Evolutionary conservation across 2,329 filamentous ascomycete species (phyloP).

Genomic region (Trichoderma asperellum): DNA sequence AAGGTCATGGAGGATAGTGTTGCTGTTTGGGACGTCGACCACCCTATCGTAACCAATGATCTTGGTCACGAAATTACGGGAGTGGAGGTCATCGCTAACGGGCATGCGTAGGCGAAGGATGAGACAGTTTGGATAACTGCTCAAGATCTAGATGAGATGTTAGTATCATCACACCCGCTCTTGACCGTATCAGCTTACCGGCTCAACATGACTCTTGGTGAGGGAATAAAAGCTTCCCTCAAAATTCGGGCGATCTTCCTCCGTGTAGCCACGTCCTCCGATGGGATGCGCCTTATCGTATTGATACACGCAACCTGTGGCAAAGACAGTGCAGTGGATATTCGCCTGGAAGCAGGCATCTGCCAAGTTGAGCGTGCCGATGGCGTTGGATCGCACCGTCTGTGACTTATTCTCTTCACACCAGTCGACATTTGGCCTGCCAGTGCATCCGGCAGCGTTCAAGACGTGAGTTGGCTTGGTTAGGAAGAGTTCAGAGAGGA

Average conservation of each 20-base stretch:
- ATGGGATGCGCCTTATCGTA: constrained; percentile 65
- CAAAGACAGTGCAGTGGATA: constrained; percentile 68
- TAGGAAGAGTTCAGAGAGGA: constrained; percentile 59
- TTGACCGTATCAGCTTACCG: constrained; percentile 27
- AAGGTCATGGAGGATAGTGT: constrained; percentile 67
- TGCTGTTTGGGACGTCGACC: constrained; percentile 70
- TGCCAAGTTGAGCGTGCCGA: constrained; percentile 66
- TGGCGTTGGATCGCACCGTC: constrained; percentile 69
- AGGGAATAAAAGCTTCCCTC: constrained; percentile 69
- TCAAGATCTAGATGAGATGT: constrained; percentile 55
- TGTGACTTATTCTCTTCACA: constrained; percentile 71
- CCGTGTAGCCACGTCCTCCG: constrained; percentile 62
- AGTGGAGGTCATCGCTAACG: constrained; percentile 67
- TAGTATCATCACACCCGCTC: background rate
- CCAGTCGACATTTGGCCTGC: constrained; percentile 71
- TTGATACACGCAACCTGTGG: constrained; percentile 69
- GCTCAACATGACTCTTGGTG: constrained; percentile 68
- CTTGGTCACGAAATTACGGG: constrained; percentile 71
- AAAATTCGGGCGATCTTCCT: constrained; percentile 68
- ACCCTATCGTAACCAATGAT: constrained; percentile 67
- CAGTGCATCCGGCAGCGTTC: constrained; percentile 68
- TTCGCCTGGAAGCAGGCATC: constrained; percentile 62
- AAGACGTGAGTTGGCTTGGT: constrained; percentile 68
- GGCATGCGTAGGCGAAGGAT: constrained; percentile 71
- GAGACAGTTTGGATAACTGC: constrained; percentile 63